Conservation (phyloP, 345 rosid genomes). For the Triadica sebifera region DNA sequence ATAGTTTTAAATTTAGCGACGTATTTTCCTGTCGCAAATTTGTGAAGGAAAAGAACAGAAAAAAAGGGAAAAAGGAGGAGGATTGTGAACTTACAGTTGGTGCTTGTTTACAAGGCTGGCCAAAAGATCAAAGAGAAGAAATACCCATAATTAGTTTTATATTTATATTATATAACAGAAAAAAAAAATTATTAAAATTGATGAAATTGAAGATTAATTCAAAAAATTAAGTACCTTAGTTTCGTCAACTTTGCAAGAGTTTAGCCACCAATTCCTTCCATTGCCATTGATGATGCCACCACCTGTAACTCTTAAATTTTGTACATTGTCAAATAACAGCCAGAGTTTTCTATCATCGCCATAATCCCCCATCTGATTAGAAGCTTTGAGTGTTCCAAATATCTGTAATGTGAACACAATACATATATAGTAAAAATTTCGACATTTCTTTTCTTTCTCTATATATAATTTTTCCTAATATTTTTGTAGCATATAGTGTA, state of each 20-base stretch:
- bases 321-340: constrained; percentile 52
- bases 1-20: too few species aligned
- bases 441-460: too few species aligned
- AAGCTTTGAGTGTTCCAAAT: constrained; percentile 68
- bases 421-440: too few species aligned
- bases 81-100: constrained; percentile 63
- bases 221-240: constrained; percentile 40
- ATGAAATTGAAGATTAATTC: not conserved
- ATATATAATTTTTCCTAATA: not conserved
- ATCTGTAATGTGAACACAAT: constrained; percentile 34
- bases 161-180: not conserved
- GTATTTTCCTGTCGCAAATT: too few species aligned
- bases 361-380: constrained; percentile 49
- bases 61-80: not conserved
- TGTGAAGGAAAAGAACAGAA: too few species aligned
- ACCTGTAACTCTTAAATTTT: constrained; percentile 62
- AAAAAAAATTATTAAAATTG: too few species aligned
- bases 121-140: not conserved
- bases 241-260: constrained; percentile 81
- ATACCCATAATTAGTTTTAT: constrained; percentile 5
- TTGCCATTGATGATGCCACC: constrained; percentile 87
- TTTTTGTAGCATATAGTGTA: too few species aligned
- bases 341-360: constrained; percentile 43
- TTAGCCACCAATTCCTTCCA: constrained; percentile 81
- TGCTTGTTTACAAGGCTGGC: constrained; percentile 76